Evolutionary conservation across 768 basidiomycete species (phyloP).

Genomic region (Mycena olivaceomarginata): DNA sequence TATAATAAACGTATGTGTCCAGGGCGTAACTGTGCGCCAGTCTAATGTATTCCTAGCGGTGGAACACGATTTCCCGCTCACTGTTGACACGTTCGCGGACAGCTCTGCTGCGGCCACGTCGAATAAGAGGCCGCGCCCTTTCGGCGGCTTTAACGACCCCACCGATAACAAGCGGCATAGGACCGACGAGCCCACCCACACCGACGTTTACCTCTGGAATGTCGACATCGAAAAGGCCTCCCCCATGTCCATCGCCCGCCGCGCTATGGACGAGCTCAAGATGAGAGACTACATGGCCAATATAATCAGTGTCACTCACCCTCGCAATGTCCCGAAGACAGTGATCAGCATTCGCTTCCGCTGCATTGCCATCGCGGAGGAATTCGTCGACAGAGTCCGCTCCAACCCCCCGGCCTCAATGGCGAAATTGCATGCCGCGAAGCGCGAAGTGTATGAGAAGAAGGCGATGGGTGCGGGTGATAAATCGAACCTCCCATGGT

Average conservation of each 20-base stretch:
- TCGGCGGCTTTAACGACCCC: background rate
- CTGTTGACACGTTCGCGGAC: too few species aligned
- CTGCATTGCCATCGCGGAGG: background rate
- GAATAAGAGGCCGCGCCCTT: background rate
- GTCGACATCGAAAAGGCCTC: background rate
- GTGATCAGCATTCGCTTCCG: constrained; percentile 33
- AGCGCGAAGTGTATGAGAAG: background rate
- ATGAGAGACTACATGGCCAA: background rate
- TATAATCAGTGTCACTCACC: background rate
- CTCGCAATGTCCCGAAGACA: background rate
- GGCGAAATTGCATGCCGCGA: background rate
- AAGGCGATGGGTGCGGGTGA: background rate
- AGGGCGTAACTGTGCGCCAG: too few species aligned
- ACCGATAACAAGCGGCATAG: background rate
- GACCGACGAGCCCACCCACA: background rate
- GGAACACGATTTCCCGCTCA: too few species aligned
- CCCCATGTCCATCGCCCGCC: background rate
- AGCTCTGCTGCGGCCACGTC: too few species aligned
- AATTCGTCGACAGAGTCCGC: constrained; percentile 14
- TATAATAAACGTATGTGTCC: too few species aligned
- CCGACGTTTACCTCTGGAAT: constrained; percentile 16
- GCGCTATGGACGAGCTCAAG: background rate
- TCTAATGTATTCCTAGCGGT: too few species aligned
- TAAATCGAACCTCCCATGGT: background rate
- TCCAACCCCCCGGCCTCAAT: background rate